Conservation (phyloP, 129 eudicot species). For the Glebionis coronaria region DNA sequence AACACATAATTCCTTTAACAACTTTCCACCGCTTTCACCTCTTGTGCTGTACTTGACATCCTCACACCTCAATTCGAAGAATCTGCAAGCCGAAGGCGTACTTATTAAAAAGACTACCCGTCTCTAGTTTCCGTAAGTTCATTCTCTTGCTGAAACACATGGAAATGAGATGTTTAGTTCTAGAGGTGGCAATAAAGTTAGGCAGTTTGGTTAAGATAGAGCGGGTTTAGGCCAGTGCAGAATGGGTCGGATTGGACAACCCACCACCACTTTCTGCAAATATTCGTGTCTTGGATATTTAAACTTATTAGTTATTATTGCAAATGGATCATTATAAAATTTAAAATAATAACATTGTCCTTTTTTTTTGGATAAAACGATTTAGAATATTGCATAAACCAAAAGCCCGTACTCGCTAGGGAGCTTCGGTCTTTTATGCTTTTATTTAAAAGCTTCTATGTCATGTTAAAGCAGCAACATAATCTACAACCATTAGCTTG, state of each 20-base stretch:
- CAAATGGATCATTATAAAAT: too few relatives aligned
- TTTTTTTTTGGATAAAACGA: background rate
- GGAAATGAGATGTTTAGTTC: constrained; percentile 11
- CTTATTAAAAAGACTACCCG: constrained; percentile 86
- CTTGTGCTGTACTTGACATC: constrained; percentile 93
- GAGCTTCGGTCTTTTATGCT: too few relatives aligned
- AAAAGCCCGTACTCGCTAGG: too few relatives aligned
- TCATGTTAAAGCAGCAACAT: too few relatives aligned
- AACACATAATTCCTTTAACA: too few relatives aligned
- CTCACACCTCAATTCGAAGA: constrained; percentile 88
- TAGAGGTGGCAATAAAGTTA: background rate
- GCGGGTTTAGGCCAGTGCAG: background rate
- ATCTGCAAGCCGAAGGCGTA: constrained; percentile 76
- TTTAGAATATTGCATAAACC: background rate
- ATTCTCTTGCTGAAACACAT: background rate
- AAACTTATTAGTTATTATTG: too few relatives aligned
- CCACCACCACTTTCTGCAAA: too few relatives aligned
- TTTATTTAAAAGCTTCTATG: too few relatives aligned
- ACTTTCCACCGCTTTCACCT: constrained; percentile 83
- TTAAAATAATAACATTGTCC: too few relatives aligned
- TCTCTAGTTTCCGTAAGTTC: constrained; percentile 63
- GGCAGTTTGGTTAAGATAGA: background rate
- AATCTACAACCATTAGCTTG: too few relatives aligned
- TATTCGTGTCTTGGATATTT: too few relatives aligned
- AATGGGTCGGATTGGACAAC: background rate